Conservation (phyloP, 176 grass and related monocot species). For the Chloris gayana region DNA sequence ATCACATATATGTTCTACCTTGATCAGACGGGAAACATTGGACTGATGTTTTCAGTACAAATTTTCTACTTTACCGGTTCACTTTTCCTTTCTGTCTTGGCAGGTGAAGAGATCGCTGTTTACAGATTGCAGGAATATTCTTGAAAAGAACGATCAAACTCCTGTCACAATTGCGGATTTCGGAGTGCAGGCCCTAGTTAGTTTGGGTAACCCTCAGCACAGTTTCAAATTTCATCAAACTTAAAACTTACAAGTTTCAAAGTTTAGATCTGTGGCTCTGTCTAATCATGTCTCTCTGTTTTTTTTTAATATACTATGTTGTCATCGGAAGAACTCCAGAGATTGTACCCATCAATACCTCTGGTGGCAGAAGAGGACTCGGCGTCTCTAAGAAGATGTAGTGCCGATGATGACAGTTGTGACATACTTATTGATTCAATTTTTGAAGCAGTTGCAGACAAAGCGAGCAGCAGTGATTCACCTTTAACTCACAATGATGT, state of each 20-base stretch:
- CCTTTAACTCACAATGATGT: conserved; percentile 68
- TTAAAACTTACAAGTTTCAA: neutral
- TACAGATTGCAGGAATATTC: conserved; percentile 59
- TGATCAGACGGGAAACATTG: no score
- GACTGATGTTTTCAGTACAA: neutral
- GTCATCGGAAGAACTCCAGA: conserved; percentile 68
- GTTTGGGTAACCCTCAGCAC: conserved; percentile 60
- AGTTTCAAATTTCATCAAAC: conserved; percentile 68
- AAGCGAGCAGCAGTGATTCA: conserved; percentile 42
- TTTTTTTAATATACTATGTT: conserved; percentile 36
- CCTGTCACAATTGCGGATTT: conserved; percentile 91
- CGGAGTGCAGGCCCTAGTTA: conserved; percentile 87
- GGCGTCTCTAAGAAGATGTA: conserved; percentile 53
- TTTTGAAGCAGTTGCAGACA: conserved; percentile 57
- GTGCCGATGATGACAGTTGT: conserved; percentile 35
- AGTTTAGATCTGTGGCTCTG: conserved; percentile 21
- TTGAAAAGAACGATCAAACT: conserved; percentile 80
- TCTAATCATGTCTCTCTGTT: conserved; percentile 37
- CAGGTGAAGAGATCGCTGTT: conserved; percentile 88
- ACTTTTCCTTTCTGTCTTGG: neutral
- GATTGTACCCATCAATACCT: conserved; percentile 78
- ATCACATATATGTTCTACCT: no score
- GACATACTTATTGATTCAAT: conserved; percentile 68
- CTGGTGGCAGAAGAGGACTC: conserved; percentile 94
- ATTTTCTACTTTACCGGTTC: neutral